phyloP scores from a whole-genome alignment of 139 green algal species.

The Tetradesmus lagerheimii region DNA sequence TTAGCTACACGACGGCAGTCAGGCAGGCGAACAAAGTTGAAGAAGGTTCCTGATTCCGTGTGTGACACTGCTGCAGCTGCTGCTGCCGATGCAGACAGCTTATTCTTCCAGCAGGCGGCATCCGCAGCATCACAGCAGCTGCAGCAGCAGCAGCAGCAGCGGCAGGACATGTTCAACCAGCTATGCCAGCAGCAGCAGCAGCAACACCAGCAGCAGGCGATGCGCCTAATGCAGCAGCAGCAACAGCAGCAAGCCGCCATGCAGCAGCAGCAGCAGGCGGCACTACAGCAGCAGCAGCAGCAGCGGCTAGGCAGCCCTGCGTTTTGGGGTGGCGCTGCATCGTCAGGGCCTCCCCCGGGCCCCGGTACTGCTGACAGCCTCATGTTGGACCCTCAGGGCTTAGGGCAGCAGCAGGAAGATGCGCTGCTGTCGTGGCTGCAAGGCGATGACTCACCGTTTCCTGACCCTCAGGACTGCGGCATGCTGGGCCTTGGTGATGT shows the following conservation, averaged over 20 bases:
- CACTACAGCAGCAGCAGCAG: constrained; percentile 27
- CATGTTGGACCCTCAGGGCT: not conserved
- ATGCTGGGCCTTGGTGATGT: not conserved
- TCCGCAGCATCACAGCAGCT: not conserved
- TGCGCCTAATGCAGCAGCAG: not conserved
- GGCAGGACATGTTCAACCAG: not conserved
- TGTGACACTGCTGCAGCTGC: not conserved
- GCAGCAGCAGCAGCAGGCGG: constrained; percentile 14
- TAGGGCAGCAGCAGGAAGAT: constrained; percentile 37
- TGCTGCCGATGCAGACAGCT: not conserved
- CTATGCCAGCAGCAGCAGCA: not conserved
- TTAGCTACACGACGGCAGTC: constrained; percentile 10
- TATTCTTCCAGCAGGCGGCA: not conserved
- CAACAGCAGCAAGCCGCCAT: constrained; percentile 1
- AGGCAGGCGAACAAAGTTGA: not conserved
- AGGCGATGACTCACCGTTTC: not conserved
- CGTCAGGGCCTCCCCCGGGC: not conserved
- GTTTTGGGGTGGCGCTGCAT: not conserved
- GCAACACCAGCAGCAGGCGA: not conserved
- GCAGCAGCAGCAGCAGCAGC: constrained; percentile 21
- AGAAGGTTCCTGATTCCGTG: not conserved
- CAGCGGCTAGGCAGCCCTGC: not conserved
- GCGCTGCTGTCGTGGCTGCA: constrained; percentile 35
- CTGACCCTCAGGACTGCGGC: not conserved
- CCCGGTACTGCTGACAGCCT: not conserved